Evolutionary conservation across 1,284 basidiomycete species (phyloP), one percentile per base, ranked within the genome.

Genomic region (Austroboletus niveus): DNA sequence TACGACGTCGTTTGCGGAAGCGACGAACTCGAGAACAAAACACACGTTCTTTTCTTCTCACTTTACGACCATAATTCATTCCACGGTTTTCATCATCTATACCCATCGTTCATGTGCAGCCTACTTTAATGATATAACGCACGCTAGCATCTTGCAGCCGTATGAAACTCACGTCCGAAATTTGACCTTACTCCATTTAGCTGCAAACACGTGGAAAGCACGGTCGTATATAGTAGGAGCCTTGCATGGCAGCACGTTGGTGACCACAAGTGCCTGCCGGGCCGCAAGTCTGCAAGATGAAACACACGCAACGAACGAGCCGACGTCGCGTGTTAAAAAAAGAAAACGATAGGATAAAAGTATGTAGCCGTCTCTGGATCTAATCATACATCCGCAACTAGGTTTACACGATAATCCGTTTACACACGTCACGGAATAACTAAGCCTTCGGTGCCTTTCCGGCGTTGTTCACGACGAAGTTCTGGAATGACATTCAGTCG

Each of bases 111-210:
- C 56, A 63, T 64, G 55, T 56, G 56, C 63, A 63, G 47, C 50
- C 54, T 60, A 57, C 58, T 47, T 50, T 64, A 53, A 56, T 57
- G 54, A 69, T 64, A 56, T 62, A 62, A 56, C 61, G 53, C 63
- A 64, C 59, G 47, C 56, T 55, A 58, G 49, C 52, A 68, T 65
- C 54, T 57, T 53, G 54, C 60, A 57, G 53, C 53, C 24, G 49
- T 50, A 48, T 31, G 45, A 44, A 31, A 40, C 45, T 32, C 40
- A 30, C 31, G 31, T 32, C 32, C 38, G 30, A 38, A 38, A 40
- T 10, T 41, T 11, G 47, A 45, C 32, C 31, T 36, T 36, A 32
- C 20, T 35, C 39, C 39, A 41, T 11, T 41, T 5, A 24, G 39
- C 24, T 27, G 20, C 17, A 5, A 22, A 35, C 42, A 42, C 22